Base-by-base conservation (phyloP, 1,284 basidiomycete genomes). In the Phellinidium pouzarii region DNA sequence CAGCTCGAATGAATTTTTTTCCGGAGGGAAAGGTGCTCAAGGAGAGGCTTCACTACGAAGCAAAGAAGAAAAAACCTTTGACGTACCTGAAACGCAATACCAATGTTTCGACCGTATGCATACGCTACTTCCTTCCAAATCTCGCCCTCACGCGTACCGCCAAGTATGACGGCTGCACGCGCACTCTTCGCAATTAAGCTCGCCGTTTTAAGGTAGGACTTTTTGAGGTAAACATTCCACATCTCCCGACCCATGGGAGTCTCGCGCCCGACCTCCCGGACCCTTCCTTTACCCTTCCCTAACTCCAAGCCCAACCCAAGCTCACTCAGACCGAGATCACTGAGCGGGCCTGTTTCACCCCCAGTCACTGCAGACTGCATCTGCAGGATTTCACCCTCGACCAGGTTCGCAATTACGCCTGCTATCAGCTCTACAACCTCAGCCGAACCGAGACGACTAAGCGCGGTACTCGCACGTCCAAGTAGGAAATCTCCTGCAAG, bases 131-230 rank as follows among this genome's bases (percentile, higher is more conserved):
- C 94, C 66, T 94, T 94, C 75, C 93, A 87, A 19, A 87, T 68
- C 60, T 94, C 90, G 3, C 82, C 82, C 63, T 89, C 81, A 47
- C 73, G 77, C 60, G 86, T 89, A 0, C 95, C 95, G 4, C 94
- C 95, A 0, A 99, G 76, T 3, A 95, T 85, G 4, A 93, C 91
- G 0, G 92, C 82, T 4, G 91, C 90, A 6, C 94, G 79, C 1
- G 91, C 87, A 2, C 87, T 87, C 69, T 98, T 99, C 1, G 94
- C 94, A 79, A 99, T 95, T 55, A 99, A 71, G 62, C 88, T 92
- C 14, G 95, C 95, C 4, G 94, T 96, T 72, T 99, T 98, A 63
- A 99, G 74, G 66, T 98, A 99, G 23, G 92, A 94, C 72, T 95
- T 97, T 63, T 84, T 82, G 66, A 98, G 76, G 71, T 99, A 99